Conservation (phyloP, 306 rosid genomes). For the Trifolium dubium region DNA sequence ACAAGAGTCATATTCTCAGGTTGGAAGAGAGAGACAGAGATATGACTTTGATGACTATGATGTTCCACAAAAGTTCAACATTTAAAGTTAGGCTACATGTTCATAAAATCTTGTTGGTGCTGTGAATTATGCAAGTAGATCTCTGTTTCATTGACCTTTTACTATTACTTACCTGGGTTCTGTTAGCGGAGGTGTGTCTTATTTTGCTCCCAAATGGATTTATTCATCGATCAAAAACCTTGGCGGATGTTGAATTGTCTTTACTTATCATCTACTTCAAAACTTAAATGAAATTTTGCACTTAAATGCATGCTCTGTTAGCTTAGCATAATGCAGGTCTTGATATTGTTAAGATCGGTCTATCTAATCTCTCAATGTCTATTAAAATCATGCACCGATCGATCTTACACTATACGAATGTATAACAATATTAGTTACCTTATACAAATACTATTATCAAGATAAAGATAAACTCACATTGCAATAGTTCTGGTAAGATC, state of each 20-base stretch:
- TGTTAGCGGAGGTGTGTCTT: not conserved
- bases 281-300: slow-evolving; percentile 8
- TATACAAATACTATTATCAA: no score
- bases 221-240: slow-evolving; percentile 2
- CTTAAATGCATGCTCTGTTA: not conserved
- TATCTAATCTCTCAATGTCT: not conserved
- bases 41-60: slow-evolving; percentile 78
- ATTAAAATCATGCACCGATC: no score
- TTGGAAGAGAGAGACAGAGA: slow-evolving; percentile 79
- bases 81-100: slow-evolving; percentile 46
- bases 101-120: slow-evolving; percentile 28
- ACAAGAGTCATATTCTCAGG: slow-evolving; percentile 49
- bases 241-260: slow-evolving; percentile 17
- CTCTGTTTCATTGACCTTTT: not conserved
- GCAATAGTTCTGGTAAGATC: no score
- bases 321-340: not conserved
- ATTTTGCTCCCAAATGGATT: slow-evolving; percentile 20
- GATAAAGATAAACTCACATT: no score
- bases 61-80: slow-evolving; percentile 70
- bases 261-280: not conserved
- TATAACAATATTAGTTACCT: no score
- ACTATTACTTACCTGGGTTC: not conserved
- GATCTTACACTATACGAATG: no score
- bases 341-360: no score
- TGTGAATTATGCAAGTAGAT: slow-evolving; percentile 31